These are phyloP conservation scores for Diplodia seriata DNA, from an alignment of 2,329 filamentous ascomycete species.

Conservation along the genomic window DNA sequence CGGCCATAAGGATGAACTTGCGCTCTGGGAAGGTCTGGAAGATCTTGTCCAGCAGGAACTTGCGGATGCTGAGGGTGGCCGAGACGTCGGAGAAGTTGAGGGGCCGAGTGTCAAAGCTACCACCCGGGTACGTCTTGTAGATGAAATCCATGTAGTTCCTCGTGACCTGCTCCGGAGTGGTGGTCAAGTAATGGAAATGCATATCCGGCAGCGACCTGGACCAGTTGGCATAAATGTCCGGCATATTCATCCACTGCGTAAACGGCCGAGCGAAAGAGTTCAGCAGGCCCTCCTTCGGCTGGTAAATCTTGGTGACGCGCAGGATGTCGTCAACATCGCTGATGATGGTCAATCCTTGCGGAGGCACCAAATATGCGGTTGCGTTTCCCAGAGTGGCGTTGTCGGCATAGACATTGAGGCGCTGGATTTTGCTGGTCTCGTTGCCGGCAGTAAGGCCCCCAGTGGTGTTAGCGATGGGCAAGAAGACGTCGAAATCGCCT, in stretches of 20 bases:
- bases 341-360: slow-evolving; percentile 72
- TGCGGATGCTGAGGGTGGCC: slow-evolving; percentile 75
- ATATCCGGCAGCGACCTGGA: slow-evolving; percentile 68
- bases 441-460: slow-evolving; percentile 66
- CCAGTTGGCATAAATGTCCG: slow-evolving; percentile 79
- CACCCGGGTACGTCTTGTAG: slow-evolving; percentile 77
- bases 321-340: slow-evolving; percentile 83
- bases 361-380: slow-evolving; percentile 77
- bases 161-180: slow-evolving; percentile 77
- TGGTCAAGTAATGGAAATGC: slow-evolving; percentile 84
- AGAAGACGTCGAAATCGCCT: slow-evolving; percentile 77
- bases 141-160: slow-evolving; percentile 82
- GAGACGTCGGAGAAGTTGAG: slow-evolving; percentile 79
- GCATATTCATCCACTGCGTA: slow-evolving; percentile 79
- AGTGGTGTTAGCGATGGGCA: slow-evolving; percentile 67
- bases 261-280: slow-evolving; percentile 79
- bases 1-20: slow-evolving; percentile 77
- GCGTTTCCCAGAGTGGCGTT: slow-evolving; percentile 72
- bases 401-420: slow-evolving; percentile 71
- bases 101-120: slow-evolving; percentile 76
- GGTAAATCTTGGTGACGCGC: slow-evolving; percentile 80
- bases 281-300: slow-evolving; percentile 74
- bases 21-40: slow-evolving; percentile 77
- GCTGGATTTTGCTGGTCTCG: slow-evolving; percentile 68
- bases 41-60: slow-evolving; percentile 72